Conservation (phyloP, 306 rosid genomes). For the Sicyos baderoa region DNA sequence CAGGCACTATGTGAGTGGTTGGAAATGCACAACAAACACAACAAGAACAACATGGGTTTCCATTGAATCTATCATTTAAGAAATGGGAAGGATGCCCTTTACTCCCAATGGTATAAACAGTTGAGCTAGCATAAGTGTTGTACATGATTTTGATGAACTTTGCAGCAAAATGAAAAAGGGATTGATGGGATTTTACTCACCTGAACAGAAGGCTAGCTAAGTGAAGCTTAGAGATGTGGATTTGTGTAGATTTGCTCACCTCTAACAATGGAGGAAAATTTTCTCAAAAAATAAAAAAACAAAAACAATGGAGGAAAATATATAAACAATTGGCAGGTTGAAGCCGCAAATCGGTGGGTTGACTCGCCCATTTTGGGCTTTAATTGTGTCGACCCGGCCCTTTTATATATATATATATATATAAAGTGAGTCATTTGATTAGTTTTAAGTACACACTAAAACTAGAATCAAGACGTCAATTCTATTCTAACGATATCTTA, state of each 20-base stretch:
- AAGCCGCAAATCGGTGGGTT: conserved; percentile 11
- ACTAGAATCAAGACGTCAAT: too few relatives aligned
- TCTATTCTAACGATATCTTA: too few relatives aligned
- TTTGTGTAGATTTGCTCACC: conserved; percentile 20
- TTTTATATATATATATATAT: too few relatives aligned
- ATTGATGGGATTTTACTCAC: conserved; percentile 16
- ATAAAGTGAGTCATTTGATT: too few relatives aligned
- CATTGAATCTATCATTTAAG: conserved; percentile 50
- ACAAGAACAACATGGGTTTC: conserved; percentile 46
- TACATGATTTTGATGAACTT: conserved; percentile 30
- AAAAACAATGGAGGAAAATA: too few relatives aligned
- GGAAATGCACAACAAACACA: conserved; percentile 42
- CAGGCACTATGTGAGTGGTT: conserved; percentile 32
- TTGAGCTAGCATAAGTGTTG: conserved; percentile 48
- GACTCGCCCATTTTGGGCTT: too few relatives aligned
- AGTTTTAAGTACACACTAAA: too few relatives aligned
- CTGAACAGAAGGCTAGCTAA: conserved; percentile 30
- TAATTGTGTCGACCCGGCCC: too few relatives aligned
- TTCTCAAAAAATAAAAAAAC: too few relatives aligned
- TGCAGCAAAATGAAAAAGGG: conserved; percentile 19
- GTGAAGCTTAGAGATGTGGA: conserved; percentile 23
- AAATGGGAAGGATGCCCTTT: conserved; percentile 44
- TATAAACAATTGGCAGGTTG: background rate
- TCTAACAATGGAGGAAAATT: background rate
- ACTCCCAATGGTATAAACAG: conserved; percentile 42